phyloP scores from a whole-genome alignment of 768 basidiomycete genomes.

The Erythrobasidium yunnanense region DNA sequence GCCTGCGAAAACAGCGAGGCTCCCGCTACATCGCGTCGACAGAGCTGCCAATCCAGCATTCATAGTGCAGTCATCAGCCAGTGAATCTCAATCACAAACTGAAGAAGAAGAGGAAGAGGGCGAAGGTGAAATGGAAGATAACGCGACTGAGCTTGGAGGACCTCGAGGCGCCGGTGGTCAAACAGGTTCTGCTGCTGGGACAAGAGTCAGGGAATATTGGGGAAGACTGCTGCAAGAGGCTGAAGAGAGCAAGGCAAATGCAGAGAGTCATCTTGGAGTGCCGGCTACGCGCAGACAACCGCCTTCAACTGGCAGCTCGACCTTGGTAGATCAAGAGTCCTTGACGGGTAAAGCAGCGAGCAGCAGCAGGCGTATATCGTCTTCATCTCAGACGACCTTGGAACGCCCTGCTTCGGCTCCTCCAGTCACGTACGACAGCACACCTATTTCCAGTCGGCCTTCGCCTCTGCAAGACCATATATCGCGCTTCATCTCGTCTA shows the following conservation, averaged over 20 bases:
- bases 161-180: not conserved
- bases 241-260: not conserved
- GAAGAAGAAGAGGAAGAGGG: not conserved
- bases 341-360: not conserved
- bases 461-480: conserved; percentile 1
- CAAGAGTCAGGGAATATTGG: not conserved
- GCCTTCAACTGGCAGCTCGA: not conserved
- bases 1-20: not conserved
- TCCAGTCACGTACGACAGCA: not conserved
- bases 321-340: not conserved
- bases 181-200: not conserved
- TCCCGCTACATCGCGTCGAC: not conserved
- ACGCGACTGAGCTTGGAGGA: not conserved
- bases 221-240: not conserved
- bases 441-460: not conserved
- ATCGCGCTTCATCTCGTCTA: not conserved
- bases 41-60: not conserved
- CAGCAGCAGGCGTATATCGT: too few species aligned
- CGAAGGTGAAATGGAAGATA: not conserved
- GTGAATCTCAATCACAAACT: not conserved
- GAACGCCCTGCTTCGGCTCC: not conserved
- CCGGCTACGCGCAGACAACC: not conserved
- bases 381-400: not conserved
- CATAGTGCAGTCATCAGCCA: not conserved
- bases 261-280: not conserved